Evolutionary conservation across 805 yeast species (phyloP).

Genomic region (Lipomyces sp.): DNA sequence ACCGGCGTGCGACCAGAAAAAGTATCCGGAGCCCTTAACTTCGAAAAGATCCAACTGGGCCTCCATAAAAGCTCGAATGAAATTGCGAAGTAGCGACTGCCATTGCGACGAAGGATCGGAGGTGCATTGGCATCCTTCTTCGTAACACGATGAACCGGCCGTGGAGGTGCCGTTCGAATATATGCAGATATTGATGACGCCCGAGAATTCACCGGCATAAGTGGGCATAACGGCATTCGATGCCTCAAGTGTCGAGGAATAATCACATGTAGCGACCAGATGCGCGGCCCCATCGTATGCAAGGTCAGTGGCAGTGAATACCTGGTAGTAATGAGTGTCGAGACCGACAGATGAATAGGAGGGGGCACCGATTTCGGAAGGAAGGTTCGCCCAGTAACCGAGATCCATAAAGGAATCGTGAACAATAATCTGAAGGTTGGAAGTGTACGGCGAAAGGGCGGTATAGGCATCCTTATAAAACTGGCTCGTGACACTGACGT

Average conservation of each 20-base stretch:
- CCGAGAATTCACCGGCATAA: slow-evolving; percentile 81
- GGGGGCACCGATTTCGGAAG: slow-evolving; percentile 31
- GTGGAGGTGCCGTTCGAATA: slow-evolving; percentile 57
- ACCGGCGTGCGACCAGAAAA: slow-evolving; percentile 90
- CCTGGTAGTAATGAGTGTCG: slow-evolving; percentile 91
- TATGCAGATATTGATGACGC: slow-evolving; percentile 47
- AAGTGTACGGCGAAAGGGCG: slow-evolving; percentile 42
- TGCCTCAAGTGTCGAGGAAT: slow-evolving; percentile 3
- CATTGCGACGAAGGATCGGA: slow-evolving; percentile 50
- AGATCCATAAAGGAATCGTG: slow-evolving; percentile 77
- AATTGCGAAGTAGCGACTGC: slow-evolving; percentile 53
- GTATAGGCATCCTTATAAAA: slow-evolving; percentile 65
- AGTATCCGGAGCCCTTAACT: slow-evolving; percentile 69
- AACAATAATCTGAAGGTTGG: slow-evolving; percentile 55
- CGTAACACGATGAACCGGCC: slow-evolving; percentile 83
- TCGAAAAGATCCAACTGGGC: slow-evolving; percentile 86
- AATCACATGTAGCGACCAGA: slow-evolving; percentile 11
- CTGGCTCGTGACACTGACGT: slow-evolving; percentile 54
- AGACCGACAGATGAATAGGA: slow-evolving; percentile 56
- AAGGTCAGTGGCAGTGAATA: slow-evolving; percentile 54
- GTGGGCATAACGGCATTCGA: slow-evolving; percentile 39
- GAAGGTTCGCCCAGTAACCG: slow-evolving; percentile 60
- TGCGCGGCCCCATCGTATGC: slow-evolving; percentile 20
- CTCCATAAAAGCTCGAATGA: slow-evolving; percentile 70
- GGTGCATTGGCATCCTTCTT: slow-evolving; percentile 53